Base-by-base conservation (phyloP, 257 asterid genomes). In the Solanum megistacrolobum region DNA sequence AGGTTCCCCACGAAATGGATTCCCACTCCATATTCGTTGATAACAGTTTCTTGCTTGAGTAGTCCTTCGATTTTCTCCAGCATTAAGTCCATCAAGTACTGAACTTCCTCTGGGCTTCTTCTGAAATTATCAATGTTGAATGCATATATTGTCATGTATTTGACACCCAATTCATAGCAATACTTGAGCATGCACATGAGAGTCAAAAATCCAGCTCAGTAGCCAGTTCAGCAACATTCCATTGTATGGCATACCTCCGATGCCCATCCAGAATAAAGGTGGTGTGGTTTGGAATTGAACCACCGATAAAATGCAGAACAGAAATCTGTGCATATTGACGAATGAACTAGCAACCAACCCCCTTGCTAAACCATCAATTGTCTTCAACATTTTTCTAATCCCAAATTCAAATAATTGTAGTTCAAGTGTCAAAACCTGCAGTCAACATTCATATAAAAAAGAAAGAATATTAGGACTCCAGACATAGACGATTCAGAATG, bases 51-150 rank as follows among this genome's bases (percentile, higher is more conserved):
- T 88, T 94, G 95, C 89, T 90, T 79, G 89, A 93, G 90, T 91
- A 96, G n/a, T 5, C 94, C 98, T 78, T 96, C 94, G 18, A 94
- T 93, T 90, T 95, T 95, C 90, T 93, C 98, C n/a, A 91, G 88
- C 95, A 95, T 95, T 89, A 96, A 88, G 72, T 93, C 95, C 98
- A 96, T 96, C 65, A 94, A 41, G 12, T 12, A 76, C 87, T 92
- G 88, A 39, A 96, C 95, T 86, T 96, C 97, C 1, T 93, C 92
- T 0, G 98, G 97, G 48, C 87, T 88, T 68, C 99, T 89, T 86
- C 72, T 95, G 94, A 94, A 96, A 85, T 95, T 95, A 87, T 96
- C 98, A 65, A 96, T 96, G 94, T 96, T 94, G 91, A 96, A 96
- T 4, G 94, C 98, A 32, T 94, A 94, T 27, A 94, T 84, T 2